Percentiles rank a stretch among this genome's conserved stretches.
These are phyloP conservation scores for Trametes gibbosa DNA, from an alignment of 768 basidiomycete species.

Conservation along the genomic window DNA sequence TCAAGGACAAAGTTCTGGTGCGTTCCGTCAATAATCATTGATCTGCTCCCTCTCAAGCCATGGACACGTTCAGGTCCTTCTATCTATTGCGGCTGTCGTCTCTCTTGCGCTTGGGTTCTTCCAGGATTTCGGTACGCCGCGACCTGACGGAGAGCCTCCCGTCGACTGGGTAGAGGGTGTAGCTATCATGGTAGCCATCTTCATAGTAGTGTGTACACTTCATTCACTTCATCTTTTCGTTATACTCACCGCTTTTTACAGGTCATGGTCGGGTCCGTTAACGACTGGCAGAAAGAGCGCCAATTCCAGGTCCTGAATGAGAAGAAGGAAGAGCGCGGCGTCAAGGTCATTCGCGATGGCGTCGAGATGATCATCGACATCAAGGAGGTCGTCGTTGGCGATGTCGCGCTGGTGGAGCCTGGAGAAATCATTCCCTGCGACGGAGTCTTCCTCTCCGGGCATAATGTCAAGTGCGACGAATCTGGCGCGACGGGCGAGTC, in stretches of 20 bases:
- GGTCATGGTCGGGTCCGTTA: conserved; percentile 90
- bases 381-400: conserved; percentile 91
- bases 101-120: conserved; percentile 94
- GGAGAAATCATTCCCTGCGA: conserved; percentile 97
- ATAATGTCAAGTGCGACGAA: conserved; percentile 95
- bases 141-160: conserved; percentile 57
- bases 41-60: neutral
- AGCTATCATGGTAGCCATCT: conserved; percentile 72
- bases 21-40: conserved; percentile 21
- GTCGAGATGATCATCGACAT: conserved; percentile 28
- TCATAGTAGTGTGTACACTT: conserved; percentile 57
- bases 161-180: conserved; percentile 99
- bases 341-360: conserved; percentile 56
- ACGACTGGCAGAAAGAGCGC: conserved; percentile 98
- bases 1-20: conserved; percentile 64
- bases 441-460: conserved; percentile 88
- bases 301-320: conserved; percentile 92
- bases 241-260: conserved; percentile 25
- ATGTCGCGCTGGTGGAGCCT: conserved; percentile 87
- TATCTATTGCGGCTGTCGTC: conserved; percentile 89
- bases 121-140: conserved; percentile 81
- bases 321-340: conserved; percentile 90
- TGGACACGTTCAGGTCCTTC: conserved; percentile 60
- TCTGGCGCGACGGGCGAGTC: conserved; percentile 96
- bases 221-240: neutral